Conservation (phyloP, 1,284 basidiomycete genomes). For the Erythrobasidium hasegawianum region DNA sequence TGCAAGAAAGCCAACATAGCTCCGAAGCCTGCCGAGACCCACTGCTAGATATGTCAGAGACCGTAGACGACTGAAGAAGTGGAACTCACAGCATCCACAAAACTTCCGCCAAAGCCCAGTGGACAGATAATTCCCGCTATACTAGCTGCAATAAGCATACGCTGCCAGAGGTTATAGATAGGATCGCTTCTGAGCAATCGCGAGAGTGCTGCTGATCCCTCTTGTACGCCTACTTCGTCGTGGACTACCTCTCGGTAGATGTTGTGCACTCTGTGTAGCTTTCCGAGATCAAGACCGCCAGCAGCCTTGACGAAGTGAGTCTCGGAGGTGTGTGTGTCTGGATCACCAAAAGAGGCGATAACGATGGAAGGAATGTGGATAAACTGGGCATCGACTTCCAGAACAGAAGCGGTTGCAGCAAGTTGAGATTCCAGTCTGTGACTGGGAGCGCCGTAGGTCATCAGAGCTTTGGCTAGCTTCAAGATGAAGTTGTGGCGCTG, state of each 20-base stretch:
- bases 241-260: slow-evolving; percentile 74
- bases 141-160: slow-evolving; percentile 65
- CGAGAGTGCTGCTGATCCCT: slow-evolving; percentile 61
- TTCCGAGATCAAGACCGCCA: slow-evolving; percentile 67
- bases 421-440: slow-evolving; percentile 81
- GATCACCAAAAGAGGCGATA: slow-evolving; percentile 43
- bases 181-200: slow-evolving; percentile 58
- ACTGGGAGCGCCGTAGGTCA: slow-evolving; percentile 77
- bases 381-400: slow-evolving; percentile 72
- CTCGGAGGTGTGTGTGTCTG: slow-evolving; percentile 56
- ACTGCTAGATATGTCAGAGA: too few species aligned
- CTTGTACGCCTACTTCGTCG: slow-evolving; percentile 63
- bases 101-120: slow-evolving; percentile 65
- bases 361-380: slow-evolving; percentile 53
- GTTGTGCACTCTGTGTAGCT: slow-evolving; percentile 66
- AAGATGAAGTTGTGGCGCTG: slow-evolving; percentile 71
- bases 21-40: slow-evolving; percentile 68
- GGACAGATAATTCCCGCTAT: slow-evolving; percentile 69
- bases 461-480: slow-evolving; percentile 71
- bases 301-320: slow-evolving; percentile 73
- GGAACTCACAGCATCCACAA: slow-evolving; percentile 61
- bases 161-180: slow-evolving; percentile 47
- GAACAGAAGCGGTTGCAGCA: slow-evolving; percentile 68
- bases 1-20: slow-evolving; percentile 69
- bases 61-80: too few species aligned